Evolutionary conservation across 177 flowering plant genomes (phyloP).

Genomic region (Vitis hybrid): DNA sequence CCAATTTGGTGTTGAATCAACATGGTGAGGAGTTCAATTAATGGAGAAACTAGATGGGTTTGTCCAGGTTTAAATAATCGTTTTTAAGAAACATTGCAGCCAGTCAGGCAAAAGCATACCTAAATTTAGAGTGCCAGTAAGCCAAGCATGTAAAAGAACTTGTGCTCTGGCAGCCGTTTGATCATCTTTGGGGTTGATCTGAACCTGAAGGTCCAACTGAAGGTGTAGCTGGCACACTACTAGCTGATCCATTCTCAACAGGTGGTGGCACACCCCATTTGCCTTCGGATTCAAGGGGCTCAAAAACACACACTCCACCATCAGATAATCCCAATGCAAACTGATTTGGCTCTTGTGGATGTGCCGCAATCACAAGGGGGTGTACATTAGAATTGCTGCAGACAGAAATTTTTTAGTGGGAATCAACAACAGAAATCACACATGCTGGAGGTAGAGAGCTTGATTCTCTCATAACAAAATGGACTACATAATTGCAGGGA

Average conservation of each 20-base stretch:
- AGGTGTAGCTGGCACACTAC: constrained; percentile 57
- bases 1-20: too few relatives aligned
- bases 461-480: too few relatives aligned
- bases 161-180: constrained; percentile 15
- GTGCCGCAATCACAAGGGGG: too few relatives aligned
- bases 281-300: constrained; percentile 64
- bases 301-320: too few relatives aligned
- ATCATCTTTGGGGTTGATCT: constrained; percentile 83
- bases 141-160: constrained; percentile 38
- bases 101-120: constrained; percentile 13
- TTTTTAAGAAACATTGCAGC: too few relatives aligned
- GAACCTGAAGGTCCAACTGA: constrained; percentile 59
- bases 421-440: neutral
- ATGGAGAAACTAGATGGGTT: too few relatives aligned
- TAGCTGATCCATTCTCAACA: constrained; percentile 72
- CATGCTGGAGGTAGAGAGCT: too few relatives aligned
- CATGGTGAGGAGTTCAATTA: too few relatives aligned
- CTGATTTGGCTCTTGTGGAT: too few relatives aligned
- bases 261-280: constrained; percentile 97
- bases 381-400: constrained; percentile 30
- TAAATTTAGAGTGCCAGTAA: constrained; percentile 29
- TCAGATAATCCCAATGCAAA: too few relatives aligned
- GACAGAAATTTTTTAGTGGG: neutral
- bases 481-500: too few relatives aligned
- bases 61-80: too few relatives aligned